Percentiles rank a stretch among this genome's conserved stretches.
These are phyloP conservation scores for Leavenworthia alabamica DNA, from an alignment of 345 rosid species.

Conservation along the genomic window DNA sequence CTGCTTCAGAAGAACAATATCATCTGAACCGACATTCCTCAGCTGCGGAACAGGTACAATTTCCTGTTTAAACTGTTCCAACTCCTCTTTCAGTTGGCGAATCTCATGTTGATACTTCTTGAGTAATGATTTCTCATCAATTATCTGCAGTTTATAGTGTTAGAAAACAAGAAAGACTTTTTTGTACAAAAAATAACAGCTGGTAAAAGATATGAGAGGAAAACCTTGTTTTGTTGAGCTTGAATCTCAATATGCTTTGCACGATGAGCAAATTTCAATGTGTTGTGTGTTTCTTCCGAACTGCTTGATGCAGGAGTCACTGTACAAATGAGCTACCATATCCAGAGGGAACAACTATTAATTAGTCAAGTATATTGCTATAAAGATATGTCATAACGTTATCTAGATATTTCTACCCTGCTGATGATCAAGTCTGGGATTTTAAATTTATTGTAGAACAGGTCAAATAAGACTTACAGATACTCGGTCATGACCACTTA, in stretches of 20 bases:
- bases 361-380: constrained; percentile 17
- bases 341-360: constrained; percentile 26
- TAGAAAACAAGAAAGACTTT: constrained; percentile 10
- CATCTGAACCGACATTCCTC: constrained; percentile 60
- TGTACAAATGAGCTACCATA: constrained; percentile 90
- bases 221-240: constrained; percentile 91
- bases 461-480: constrained; percentile 56
- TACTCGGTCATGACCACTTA: constrained; percentile 99
- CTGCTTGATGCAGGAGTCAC: constrained; percentile 95
- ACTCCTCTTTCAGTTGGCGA: constrained; percentile 80
- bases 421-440: background rate
- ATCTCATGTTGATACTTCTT: constrained; percentile 97
- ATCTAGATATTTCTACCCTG: background rate
- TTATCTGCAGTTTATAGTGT: constrained; percentile 53
- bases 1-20: constrained; percentile 79
- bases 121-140: constrained; percentile 96
- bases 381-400: background rate
- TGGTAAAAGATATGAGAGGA: constrained; percentile 1
- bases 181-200: background rate
- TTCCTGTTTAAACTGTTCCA: constrained; percentile 83
- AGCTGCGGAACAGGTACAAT: constrained; percentile 64
- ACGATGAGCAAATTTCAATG: constrained; percentile 97
- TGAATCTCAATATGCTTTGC: constrained; percentile 97
- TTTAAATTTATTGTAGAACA: constrained; percentile 10
- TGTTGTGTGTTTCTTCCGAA: constrained; percentile 97